phyloP scores from a whole-genome alignment of 495 filamentous ascomycete species.

The Tuber brumale region DNA sequence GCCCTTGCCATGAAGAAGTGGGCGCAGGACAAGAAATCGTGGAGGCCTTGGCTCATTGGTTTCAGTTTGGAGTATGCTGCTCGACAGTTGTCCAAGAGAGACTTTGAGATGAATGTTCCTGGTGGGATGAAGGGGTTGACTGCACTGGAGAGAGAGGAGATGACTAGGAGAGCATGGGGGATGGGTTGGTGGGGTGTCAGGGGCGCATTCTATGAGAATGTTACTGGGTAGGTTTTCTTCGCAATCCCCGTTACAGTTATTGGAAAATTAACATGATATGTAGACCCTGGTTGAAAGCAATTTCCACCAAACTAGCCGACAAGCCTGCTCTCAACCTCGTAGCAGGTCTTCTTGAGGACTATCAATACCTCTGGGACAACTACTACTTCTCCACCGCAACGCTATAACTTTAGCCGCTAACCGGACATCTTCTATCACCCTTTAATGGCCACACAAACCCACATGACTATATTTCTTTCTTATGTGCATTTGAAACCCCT shows the following conservation, averaged over 20 bases:
- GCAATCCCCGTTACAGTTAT: not conserved
- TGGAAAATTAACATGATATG: slow-evolving; percentile 3
- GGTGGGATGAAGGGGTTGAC: slow-evolving; percentile 67
- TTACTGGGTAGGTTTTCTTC: slow-evolving; percentile 61
- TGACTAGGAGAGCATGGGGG: slow-evolving; percentile 75
- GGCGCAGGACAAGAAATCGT: slow-evolving; percentile 56
- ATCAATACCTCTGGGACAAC: slow-evolving; percentile 95
- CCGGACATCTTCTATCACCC: not conserved
- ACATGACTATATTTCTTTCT: not conserved
- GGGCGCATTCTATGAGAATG: slow-evolving; percentile 90
- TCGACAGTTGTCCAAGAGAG: slow-evolving; percentile 70
- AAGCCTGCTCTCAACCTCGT: slow-evolving; percentile 74
- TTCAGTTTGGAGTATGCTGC: slow-evolving; percentile 81
- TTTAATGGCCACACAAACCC: slow-evolving; percentile 2
- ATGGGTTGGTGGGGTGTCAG: slow-evolving; percentile 94
- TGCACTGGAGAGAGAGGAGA: slow-evolving; percentile 78
- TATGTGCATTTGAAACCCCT: not conserved
- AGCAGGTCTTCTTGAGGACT: slow-evolving; percentile 80
- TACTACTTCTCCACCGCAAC: slow-evolving; percentile 84
- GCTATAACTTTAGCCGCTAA: slow-evolving; percentile 44
- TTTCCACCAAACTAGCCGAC: slow-evolving; percentile 62
- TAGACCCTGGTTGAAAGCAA: slow-evolving; percentile 55
- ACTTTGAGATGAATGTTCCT: slow-evolving; percentile 58
- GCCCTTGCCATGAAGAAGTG: slow-evolving; percentile 72
- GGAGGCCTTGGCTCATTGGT: slow-evolving; percentile 88